Base-by-base conservation (phyloP, 177 flowering plant genomes). In the Tripterygium wilfordii region DNA sequence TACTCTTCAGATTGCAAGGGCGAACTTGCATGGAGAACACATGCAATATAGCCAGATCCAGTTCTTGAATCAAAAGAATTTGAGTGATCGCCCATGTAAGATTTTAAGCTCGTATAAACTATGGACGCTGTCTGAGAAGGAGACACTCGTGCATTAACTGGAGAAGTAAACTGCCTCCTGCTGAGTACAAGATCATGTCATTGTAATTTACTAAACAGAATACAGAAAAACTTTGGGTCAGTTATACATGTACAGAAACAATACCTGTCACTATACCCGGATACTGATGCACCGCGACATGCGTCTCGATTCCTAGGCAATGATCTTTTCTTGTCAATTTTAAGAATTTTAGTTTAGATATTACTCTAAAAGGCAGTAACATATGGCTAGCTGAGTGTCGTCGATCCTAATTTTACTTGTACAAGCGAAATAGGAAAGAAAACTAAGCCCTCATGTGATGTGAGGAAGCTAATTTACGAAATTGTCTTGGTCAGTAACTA, bases 131-230 rank as follows among this genome's bases (percentile, higher is more conserved):
- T 54, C 42, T 66, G 85, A 56, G 69, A 48, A 38, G 65, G 62
- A 48, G 80, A 63, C 23, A 65, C 30, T 31, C 48, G 65, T 22
- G 48, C 79, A 60, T 57, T 43, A 12, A 30, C 64, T 28, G 59
- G 43, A 45, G 77, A 60, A 52, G 59, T 48, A 39, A 56, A 64
- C 32, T 61, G 77, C 61, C 50, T 56, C 62, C 96, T 88, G 86
- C 65, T 66, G 12, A 21, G 38, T 30, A 42, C 56, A 36, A 52
- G 13, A 57, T 15, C 14, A 35, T 4, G 8, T 26, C 16, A 35
- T 5, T 15, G 25, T 25, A 42, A 19, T 23, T 27, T 29, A 23
- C 38, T 17, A 26, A 6, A 43, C 2, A 47, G 21, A 18, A 29
- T 21, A 17, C 13, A 48, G 16, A 4, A 10, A 0, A 27, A 19